A percentile compares a stretch with the other conserved stretches of the same genome.
Evolutionary conservation across 1,139 yeast genomes (phyloP).

Genomic region (Yamadazyma friedrichii): DNA sequence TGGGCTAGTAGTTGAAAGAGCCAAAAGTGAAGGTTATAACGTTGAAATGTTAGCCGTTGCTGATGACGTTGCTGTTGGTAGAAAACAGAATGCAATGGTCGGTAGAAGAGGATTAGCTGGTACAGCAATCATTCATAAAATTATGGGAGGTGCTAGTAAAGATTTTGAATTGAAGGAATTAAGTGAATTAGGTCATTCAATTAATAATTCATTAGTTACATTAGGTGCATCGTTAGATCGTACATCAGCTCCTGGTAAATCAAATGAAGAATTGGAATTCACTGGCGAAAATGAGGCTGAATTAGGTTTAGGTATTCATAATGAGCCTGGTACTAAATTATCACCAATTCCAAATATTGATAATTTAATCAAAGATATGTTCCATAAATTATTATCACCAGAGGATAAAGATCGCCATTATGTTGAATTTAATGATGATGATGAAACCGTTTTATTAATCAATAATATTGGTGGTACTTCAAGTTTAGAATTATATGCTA

Average conservation of each 20-base stretch:
- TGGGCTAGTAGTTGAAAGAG: slow-evolving; percentile 87
- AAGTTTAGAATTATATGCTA: slow-evolving; percentile 67
- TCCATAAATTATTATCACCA: slow-evolving; percentile 49
- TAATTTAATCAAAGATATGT: slow-evolving; percentile 52
- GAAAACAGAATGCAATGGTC: slow-evolving; percentile 81
- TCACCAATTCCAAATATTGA: slow-evolving; percentile 71
- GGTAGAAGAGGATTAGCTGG: slow-evolving; percentile 96
- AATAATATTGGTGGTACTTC: slow-evolving; percentile 90
- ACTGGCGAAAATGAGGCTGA: slow-evolving; percentile 63
- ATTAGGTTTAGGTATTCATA: slow-evolving; percentile 94
- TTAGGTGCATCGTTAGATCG: slow-evolving; percentile 89
- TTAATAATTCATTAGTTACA: slow-evolving; percentile 71
- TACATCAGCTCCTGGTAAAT: slow-evolving; percentile 83
- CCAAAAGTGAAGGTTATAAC: slow-evolving; percentile 70
- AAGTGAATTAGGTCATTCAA: slow-evolving; percentile 54
- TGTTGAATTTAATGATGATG: slow-evolving; percentile 58
- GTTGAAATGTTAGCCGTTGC: slow-evolving; percentile 74
- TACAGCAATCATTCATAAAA: slow-evolving; percentile 81
- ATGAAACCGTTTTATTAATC: slow-evolving; percentile 66
- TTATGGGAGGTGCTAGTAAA: slow-evolving; percentile 70
- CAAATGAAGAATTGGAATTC: slow-evolving; percentile 45
- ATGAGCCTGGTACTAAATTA: slow-evolving; percentile 81
- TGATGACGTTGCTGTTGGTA: slow-evolving; percentile 93
- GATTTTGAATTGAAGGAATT: slow-evolving; percentile 31
- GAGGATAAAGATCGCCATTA: slow-evolving; percentile 68